Evolutionary conservation across 2,329 filamentous ascomycete genomes (phyloP), one percentile per base, ranked within the genome.

Genomic region (Calonectria hongkongensis): DNA sequence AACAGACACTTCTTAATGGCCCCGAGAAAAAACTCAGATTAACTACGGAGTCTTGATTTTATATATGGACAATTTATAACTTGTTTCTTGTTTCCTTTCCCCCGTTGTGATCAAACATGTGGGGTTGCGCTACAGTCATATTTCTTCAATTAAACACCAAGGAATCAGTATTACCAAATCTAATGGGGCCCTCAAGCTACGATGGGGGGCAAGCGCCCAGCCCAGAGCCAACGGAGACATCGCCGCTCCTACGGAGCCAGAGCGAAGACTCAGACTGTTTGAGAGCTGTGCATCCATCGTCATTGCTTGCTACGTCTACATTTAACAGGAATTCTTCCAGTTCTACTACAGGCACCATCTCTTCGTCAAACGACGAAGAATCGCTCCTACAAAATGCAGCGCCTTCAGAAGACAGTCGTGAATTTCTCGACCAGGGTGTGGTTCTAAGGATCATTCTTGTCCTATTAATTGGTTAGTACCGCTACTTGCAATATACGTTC

Each of bases 361-460:
- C 27, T 13, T 39, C 62, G 18, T 33, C n/a, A 21, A 2, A n/a
- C 4, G 62, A 65, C 8, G 62, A 65, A 41, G 62, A 65, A 18
- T 36, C 43, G 4, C 9, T 48, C 9, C 45, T 65, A 21, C 62
- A 27, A 25, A n/a, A 25, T 15, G 3, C 43, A 33, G 27, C 62
- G 21, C 7, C 43, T 12, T 12, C 45, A 10, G 45, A 65, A n/a
- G 62, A 36, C 8, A 7, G 7, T 12, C 28, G 5, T 4, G 25
- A 18, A 16, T 33, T 36, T 47, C 62, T 50, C 21, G 45, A 47
- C 12, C 30, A 16, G 8, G 62, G 13, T 18, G 45, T n/a, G 9
- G 45, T 65, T 7, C 5, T 65, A 5, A 27, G 62, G 21, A 65
- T 65, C 15, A 36, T 65, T 10, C 45, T 15, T 51, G 62, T 65